These are phyloP conservation scores for Yamadazyma paraphyllophila DNA, from an alignment of 805 yeast genomes.

Conservation along the genomic window DNA sequence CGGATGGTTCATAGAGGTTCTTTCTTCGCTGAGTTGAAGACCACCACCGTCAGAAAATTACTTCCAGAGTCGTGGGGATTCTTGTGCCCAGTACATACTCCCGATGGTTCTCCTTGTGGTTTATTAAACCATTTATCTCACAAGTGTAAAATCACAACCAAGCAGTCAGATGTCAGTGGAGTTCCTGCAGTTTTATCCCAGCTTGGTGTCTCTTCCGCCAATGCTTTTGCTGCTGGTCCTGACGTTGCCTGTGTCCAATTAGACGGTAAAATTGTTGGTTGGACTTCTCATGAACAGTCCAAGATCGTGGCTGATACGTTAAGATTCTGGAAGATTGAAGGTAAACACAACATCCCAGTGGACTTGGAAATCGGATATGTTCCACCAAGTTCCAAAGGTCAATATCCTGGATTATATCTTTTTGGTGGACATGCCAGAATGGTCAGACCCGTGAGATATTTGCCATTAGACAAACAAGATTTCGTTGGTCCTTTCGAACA, in stretches of 20 bases:
- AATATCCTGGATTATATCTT: conserved; percentile 91
- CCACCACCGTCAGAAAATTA: conserved; percentile 94
- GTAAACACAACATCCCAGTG: conserved; percentile 70
- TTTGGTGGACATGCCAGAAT: conserved; percentile 93
- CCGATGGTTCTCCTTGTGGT: conserved; percentile 99
- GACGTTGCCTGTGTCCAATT: conserved; percentile 84
- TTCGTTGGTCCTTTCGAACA: conserved; percentile 97
- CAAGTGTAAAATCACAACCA: conserved; percentile 84
- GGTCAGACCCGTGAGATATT: conserved; percentile 92
- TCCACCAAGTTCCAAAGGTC: conserved; percentile 94
- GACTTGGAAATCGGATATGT: conserved; percentile 93
- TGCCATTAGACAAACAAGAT: conserved; percentile 81
- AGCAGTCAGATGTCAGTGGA: conserved; percentile 66
- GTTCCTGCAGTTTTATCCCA: conserved; percentile 65
- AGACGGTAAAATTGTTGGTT: conserved; percentile 90
- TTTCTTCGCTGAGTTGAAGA: conserved; percentile 95
- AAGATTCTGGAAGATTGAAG: conserved; percentile 90
- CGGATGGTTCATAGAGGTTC: conserved; percentile 99
- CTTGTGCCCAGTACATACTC: conserved; percentile 98
- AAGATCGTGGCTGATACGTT: conserved; percentile 82
- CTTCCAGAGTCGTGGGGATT: conserved; percentile 99
- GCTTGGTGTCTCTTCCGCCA: conserved; percentile 80
- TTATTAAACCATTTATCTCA: conserved; percentile 94
- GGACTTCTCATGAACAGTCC: conserved; percentile 91
- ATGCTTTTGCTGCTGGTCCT: conserved; percentile 85